Conservation (phyloP, 2,329 filamentous ascomycete genomes). For the Penicillium verrucosum region DNA sequence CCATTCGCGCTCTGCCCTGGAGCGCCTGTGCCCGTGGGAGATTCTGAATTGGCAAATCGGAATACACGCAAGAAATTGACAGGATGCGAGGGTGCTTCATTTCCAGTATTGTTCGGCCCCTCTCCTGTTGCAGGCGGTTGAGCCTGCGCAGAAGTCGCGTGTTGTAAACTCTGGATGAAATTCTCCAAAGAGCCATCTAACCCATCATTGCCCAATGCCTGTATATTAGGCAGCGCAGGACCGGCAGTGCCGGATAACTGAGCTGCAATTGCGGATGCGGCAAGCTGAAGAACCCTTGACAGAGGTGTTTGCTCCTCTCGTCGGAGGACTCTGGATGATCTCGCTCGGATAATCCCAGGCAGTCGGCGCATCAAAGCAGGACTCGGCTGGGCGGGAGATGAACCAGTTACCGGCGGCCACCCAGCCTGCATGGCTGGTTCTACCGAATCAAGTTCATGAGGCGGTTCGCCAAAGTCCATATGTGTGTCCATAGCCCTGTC, state of each 20-base stretch:
- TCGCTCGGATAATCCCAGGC: conserved; percentile 47
- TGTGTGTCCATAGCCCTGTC: conserved; percentile 38
- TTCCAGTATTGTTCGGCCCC: conserved; percentile 30
- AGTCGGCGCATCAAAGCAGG: conserved; percentile 39
- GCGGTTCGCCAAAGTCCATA: conserved; percentile 40
- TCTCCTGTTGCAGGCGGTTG: conserved; percentile 38
- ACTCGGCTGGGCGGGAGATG: conserved; percentile 24
- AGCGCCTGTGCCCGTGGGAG: conserved; percentile 24
- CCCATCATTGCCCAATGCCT: conserved; percentile 53
- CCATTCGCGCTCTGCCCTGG: conserved; percentile 25
- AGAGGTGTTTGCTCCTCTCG: conserved; percentile 62
- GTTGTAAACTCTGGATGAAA: conserved; percentile 61
- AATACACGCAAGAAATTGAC: conserved; percentile 69
- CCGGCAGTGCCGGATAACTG: conserved; percentile 61
- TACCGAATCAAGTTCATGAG: conserved; percentile 43
- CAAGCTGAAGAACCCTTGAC: conserved; percentile 60
- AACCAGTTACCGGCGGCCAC: conserved; percentile 29
- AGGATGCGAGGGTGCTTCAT: conserved; percentile 50
- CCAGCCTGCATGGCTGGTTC: conserved; percentile 37
- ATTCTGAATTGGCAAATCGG: conserved; percentile 57
- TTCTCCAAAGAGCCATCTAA: conserved; percentile 62
- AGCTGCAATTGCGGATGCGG: conserved; percentile 62
- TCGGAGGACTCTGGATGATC: conserved; percentile 52
- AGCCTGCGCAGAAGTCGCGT: conserved; percentile 57
- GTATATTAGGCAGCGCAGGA: conserved; percentile 54